Base-by-base conservation (phyloP, 1,139 yeast species). In the Candida smagusa region DNA sequence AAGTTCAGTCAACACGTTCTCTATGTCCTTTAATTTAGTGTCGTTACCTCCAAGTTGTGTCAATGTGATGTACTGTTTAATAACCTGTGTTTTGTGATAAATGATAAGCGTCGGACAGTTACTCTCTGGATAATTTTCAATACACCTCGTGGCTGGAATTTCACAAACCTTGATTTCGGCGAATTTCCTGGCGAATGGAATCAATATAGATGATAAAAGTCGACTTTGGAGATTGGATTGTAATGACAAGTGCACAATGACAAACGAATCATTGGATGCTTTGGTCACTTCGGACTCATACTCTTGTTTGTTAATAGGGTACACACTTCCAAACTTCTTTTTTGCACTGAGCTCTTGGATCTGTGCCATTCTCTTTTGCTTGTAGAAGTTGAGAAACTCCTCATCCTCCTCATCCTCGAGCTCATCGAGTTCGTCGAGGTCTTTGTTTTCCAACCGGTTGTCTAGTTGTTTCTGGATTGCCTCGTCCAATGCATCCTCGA, bases 141-240 rank as follows among this genome's bases (percentile, higher is more conserved):
- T 85, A 41, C 96, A 95, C 59, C 96, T 79, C 44, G 79, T 74
- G 13, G 87, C 96, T 9, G 87, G 84, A 36, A 92, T 92, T 49
- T 92, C 96, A 31, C 90, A 92, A 54, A 92, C 84, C 61, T 92
- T 92, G 52, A 92, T 63, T 51, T 92, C 96, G n/a, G 80, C 77
- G 50, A 73, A 84, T 48, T 75, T 81, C 1, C 54, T 45, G 1
- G 94, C 86, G 30, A 79, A 53, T 24, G 63, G 58, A 7, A 58
- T 58, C 44, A 84, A 70, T 22, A 85, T 55, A 1, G 79, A 73
- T 0, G 80, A 64, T 35, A 89, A 65, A 9, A 90, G 63, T 45
- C 95, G 72, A 36, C 92, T 83, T 58, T 89, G 97, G 25, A 84
- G 57, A 38, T 77, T 77, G 40, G 86, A 79, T 40, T 78, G 81